A percentile compares a stretch with the other conserved stretches of the same genome.
These are phyloP conservation scores for Sugiyamaella mastotermitis DNA, from an alignment of 805 yeast species.

Conservation along the genomic window DNA sequence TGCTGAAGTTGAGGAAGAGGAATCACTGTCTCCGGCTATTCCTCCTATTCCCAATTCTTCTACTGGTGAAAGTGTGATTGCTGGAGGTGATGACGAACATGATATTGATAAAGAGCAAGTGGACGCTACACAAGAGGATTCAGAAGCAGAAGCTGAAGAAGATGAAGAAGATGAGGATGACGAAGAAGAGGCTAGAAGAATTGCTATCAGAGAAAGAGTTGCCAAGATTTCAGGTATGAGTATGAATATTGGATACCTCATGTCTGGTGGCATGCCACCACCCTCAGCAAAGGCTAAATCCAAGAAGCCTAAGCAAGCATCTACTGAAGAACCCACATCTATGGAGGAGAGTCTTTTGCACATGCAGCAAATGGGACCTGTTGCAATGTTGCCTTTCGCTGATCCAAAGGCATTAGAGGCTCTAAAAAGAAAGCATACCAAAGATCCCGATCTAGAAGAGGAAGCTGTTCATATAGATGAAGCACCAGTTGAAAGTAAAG, in stretches of 20 bases:
- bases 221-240: slow-evolving; percentile 88
- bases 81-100: slow-evolving; percentile 1
- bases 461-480: slow-evolving; percentile 22
- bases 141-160: slow-evolving; percentile 22
- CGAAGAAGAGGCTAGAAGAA: slow-evolving; percentile 53
- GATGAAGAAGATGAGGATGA: slow-evolving; percentile 34
- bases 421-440: slow-evolving; percentile 14
- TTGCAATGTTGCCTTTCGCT: slow-evolving; percentile 52
- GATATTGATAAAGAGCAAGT: slow-evolving; percentile 10
- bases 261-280: slow-evolving; percentile 26
- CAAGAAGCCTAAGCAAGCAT: slow-evolving; percentile 22
- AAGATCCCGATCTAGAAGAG: slow-evolving; percentile 24
- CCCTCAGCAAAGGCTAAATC: slow-evolving; percentile 27
- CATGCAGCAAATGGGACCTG: slow-evolving; percentile 33
- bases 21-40: not conserved
- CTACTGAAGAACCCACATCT: slow-evolving; percentile 18
- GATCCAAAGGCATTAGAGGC: slow-evolving; percentile 31
- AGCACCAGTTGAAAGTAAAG: slow-evolving; percentile 4
- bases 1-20: not conserved
- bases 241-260: slow-evolving; percentile 27
- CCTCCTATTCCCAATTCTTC: not conserved
- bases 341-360: slow-evolving; percentile 19
- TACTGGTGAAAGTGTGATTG: not conserved
- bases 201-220: slow-evolving; percentile 84
- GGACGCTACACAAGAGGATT: too few relatives aligned